phyloP scores from a whole-genome alignment of 108 stramenopile species.

The Stephanodiscus minutulus region DNA sequence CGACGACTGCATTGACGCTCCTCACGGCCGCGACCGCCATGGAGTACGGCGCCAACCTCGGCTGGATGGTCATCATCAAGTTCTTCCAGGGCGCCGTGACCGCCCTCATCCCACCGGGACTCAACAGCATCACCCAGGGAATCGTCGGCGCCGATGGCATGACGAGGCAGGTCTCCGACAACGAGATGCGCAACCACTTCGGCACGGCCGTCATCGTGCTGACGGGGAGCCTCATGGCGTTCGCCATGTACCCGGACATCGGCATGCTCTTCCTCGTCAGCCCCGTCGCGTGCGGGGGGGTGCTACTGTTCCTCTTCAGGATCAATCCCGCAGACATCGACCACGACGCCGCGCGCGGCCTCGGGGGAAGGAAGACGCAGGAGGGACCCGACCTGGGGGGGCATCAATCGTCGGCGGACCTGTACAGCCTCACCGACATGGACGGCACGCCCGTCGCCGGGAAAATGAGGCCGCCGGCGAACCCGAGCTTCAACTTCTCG shows the following conservation, averaged over 20 bases:
- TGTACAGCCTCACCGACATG: constrained; percentile 23
- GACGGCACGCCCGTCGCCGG: constrained; percentile 19
- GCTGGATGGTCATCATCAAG: constrained; percentile 79
- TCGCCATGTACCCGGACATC: constrained; percentile 74
- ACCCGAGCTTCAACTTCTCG: constrained; percentile 71
- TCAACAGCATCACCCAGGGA: constrained; percentile 89
- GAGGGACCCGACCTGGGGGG: too few relatives aligned
- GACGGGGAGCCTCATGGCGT: constrained; percentile 69
- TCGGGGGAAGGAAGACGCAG: constrained; percentile 41
- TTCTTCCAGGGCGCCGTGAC: constrained; percentile 83
- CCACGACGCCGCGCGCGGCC: constrained; percentile 86
- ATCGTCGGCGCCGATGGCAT: constrained; percentile 86
- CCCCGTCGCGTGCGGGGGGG: constrained; percentile 81
- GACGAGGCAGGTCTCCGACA: constrained; percentile 82
- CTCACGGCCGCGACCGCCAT: constrained; percentile 75
- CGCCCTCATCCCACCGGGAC: constrained; percentile 84
- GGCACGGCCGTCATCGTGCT: constrained; percentile 87
- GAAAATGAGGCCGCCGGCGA: constrained; percentile 24
- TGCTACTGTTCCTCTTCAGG: constrained; percentile 64
- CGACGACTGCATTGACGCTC: constrained; percentile 71
- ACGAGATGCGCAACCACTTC: constrained; percentile 92
- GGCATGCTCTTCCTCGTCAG: constrained; percentile 79
- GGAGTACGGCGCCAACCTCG: constrained; percentile 68
- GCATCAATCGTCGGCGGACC: not conserved
- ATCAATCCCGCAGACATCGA: constrained; percentile 84